phyloP scores from a whole-genome alignment of 2,329 filamentous ascomycete genomes.

The Colletotrichum nymphaeae region DNA sequence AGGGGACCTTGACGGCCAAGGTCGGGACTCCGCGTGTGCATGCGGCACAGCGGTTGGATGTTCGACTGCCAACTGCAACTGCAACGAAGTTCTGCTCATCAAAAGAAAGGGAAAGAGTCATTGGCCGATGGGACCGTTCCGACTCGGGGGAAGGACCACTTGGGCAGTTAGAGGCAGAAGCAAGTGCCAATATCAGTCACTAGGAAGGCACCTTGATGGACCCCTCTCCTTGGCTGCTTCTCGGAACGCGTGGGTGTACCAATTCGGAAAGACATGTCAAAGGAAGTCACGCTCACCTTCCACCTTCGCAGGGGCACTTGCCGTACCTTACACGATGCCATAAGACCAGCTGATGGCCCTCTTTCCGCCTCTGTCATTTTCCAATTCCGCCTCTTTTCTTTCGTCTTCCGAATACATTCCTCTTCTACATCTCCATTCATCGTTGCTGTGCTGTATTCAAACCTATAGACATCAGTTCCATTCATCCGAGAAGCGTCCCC shows the following conservation, averaged over 20 bases:
- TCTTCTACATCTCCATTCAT: neutral
- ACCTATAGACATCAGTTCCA: neutral
- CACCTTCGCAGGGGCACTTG: neutral
- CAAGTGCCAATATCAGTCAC: neutral
- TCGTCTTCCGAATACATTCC: neutral
- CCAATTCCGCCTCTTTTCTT: neutral
- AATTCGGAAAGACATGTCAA: slow-evolving; percentile 2
- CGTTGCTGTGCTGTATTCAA: neutral
- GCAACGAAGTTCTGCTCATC: neutral
- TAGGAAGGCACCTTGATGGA: slow-evolving; percentile 30
- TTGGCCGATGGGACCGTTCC: slow-evolving; percentile 9
- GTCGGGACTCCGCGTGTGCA: slow-evolving; percentile 6
- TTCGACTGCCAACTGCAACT: neutral
- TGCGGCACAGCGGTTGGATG: slow-evolving; percentile 14
- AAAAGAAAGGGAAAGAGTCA: neutral
- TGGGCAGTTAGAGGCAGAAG: neutral
- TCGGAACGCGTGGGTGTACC: neutral
- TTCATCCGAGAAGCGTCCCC: neutral
- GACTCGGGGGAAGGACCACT: slow-evolving; percentile 6
- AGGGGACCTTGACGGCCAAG: slow-evolving; percentile 25
- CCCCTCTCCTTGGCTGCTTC: neutral
- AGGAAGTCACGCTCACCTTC: neutral
- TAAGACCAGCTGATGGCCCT: slow-evolving; percentile 25
- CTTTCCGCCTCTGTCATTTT: neutral
- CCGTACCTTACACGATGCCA: slow-evolving; percentile 6